Evolutionary conservation across 495 filamentous ascomycete genomes (phyloP).

Genomic region (Penicillium malachiteum): DNA sequence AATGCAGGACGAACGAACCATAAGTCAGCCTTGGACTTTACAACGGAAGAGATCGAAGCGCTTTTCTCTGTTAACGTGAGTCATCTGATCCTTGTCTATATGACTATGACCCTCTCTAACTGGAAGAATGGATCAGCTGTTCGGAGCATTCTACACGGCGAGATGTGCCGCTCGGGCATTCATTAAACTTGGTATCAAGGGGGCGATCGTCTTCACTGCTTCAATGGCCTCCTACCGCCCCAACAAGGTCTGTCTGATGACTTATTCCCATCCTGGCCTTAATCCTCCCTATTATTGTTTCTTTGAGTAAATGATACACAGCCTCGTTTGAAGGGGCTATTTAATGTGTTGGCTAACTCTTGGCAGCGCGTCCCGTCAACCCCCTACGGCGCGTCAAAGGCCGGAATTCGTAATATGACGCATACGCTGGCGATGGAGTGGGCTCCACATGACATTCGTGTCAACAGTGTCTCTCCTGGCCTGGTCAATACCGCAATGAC

Average conservation of each 20-base stretch:
- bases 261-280: too few species aligned
- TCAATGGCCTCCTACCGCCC: conserved; percentile 50
- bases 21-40: conserved; percentile 44
- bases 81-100: background rate
- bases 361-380: conserved; percentile 32
- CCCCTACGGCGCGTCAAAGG: conserved; percentile 34
- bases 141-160: conserved; percentile 42
- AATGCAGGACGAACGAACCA: conserved; percentile 48
- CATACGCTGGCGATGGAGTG: conserved; percentile 51
- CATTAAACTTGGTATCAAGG: conserved; percentile 43
- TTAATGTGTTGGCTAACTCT: conserved; percentile 2
- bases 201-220: conserved; percentile 45
- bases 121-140: conserved; percentile 22
- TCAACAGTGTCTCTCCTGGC: conserved; percentile 42
- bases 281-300: too few species aligned
- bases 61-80: conserved; percentile 39
- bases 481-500: conserved; percentile 41
- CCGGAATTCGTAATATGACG: conserved; percentile 33
- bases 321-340: background rate
- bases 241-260: conserved; percentile 30
- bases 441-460: conserved; percentile 46
- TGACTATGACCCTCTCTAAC: background rate
- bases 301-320: background rate
- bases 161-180: conserved; percentile 36
- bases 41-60: conserved; percentile 37